Evolutionary conservation across 169 alveolate genomes (phyloP).

Genomic region (Eimeria maxima): DNA sequence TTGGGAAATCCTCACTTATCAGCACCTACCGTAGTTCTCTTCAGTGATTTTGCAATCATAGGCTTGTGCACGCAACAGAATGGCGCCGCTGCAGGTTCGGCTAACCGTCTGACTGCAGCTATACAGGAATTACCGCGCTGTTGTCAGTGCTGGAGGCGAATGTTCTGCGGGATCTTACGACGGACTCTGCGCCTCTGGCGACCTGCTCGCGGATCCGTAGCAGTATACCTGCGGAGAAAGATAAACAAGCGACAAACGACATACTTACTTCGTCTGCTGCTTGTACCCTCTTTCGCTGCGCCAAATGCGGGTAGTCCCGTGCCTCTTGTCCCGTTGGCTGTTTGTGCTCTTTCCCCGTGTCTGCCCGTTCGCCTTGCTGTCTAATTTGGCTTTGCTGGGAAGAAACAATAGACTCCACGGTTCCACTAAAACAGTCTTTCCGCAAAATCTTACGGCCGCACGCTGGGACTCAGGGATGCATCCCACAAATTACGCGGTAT

Average conservation of each 20-base stretch:
- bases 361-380: background rate
- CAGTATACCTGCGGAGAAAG: conserved; percentile 28
- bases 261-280: background rate
- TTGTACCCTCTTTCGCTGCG: background rate
- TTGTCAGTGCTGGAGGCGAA: conserved; percentile 15
- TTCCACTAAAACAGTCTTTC: background rate
- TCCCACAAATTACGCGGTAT: background rate
- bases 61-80: background rate
- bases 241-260: background rate
- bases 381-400: background rate
- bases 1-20: background rate
- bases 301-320: background rate
- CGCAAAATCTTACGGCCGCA: conserved; percentile 49
- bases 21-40: background rate
- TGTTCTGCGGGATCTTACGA: background rate
- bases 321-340: background rate
- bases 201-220: conserved; percentile 50
- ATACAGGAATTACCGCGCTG: background rate
- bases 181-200: conserved; percentile 34
- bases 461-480: conserved; percentile 52
- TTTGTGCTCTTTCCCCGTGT: background rate
- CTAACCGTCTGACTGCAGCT: background rate
- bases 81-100: background rate
- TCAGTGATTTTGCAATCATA: background rate
- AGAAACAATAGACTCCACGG: background rate